phyloP scores from a whole-genome alignment of 768 basidiomycete genomes.

The Serendipita sp. region DNA sequence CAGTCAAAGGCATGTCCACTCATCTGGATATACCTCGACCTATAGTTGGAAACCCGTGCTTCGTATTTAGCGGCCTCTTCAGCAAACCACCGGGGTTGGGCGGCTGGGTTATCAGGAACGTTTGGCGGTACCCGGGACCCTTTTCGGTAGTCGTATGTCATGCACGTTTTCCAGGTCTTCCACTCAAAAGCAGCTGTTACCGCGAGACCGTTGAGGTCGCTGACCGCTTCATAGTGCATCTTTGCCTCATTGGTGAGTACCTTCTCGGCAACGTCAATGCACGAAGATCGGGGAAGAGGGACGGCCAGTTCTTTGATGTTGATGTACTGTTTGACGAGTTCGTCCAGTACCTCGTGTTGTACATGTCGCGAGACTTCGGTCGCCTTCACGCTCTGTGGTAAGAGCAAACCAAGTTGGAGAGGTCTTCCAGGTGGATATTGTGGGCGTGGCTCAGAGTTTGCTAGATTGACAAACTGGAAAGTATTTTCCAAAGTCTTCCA shows the following conservation, averaged over 20 bases:
- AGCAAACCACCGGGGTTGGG: background rate
- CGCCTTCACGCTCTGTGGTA: background rate
- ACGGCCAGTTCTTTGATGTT: background rate
- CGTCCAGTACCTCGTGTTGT: constrained; percentile 3
- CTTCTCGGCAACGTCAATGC: background rate
- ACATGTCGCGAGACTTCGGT: constrained; percentile 1
- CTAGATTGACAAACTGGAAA: background rate
- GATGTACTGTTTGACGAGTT: background rate
- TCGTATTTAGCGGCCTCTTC: background rate
- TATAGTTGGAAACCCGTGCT: background rate
- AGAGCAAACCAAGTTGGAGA: constrained; percentile 2
- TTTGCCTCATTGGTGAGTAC: background rate
- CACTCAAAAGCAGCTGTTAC: constrained; percentile 8
- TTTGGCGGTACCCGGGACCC: background rate
- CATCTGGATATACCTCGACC: constrained; percentile 6
- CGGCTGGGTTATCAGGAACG: background rate
- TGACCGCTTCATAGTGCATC: constrained; percentile 5
- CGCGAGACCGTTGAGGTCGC: constrained; percentile 6
- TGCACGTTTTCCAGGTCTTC: background rate
- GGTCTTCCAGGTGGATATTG: constrained; percentile 4
- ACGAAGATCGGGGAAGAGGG: background rate
- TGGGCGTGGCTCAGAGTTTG: background rate
- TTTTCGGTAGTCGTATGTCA: background rate
- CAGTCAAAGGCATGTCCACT: background rate
- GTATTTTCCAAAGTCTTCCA: background rate